Evolutionary conservation across 192 early-diverging fungal species (phyloP), one percentile per base, ranked within the genome.

Genomic region (Martensiomyces pterosporus): DNA sequence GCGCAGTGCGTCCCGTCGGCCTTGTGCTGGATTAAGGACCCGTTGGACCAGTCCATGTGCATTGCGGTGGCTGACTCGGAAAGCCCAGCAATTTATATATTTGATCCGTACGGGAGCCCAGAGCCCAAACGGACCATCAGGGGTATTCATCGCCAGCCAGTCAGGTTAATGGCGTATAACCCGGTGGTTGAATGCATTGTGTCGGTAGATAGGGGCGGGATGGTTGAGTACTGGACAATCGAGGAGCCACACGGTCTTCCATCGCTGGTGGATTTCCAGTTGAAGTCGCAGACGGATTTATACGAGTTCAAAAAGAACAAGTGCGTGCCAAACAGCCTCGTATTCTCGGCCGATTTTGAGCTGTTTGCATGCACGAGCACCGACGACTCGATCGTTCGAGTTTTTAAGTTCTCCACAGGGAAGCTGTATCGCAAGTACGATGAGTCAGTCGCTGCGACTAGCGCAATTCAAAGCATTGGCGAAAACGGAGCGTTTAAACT

Each of bases 271-370:
- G 74, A 59, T 3, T 99, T 93, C 67, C 76, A 80, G 41, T 85
- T 85, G 58, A 99, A 99, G 75, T 81, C 85, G 13, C 88, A 99
- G 33, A 99, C 96, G 0, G 92, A 97, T 76, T 67, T 99, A 34
- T 99, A 93, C 59, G 91, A 93, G 55, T 99, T 95, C 52, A 89
- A 90, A 70, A 99, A 97, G 72, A 35, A 71, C 34, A 91, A 91
- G 60, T 75, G 83, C 29, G 56, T 79, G 1, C 94, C 97, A 0
- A 85, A 81, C 7, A 85, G 86, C 16, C 71, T 99, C 7, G 76
- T 58, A 5, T 88, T 99, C 49, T 95, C 92, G 5, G 80, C 79
- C 3, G 89, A 94, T 43, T 82, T 70, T 41, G 66, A 71, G 10
- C 85, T 85, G 43, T 97, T 99, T 82, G 92, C 86, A 4, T 93